phyloP scores from a whole-genome alignment of 2,329 filamentous ascomycete genomes.

The Exophiala lecanii-corni region DNA sequence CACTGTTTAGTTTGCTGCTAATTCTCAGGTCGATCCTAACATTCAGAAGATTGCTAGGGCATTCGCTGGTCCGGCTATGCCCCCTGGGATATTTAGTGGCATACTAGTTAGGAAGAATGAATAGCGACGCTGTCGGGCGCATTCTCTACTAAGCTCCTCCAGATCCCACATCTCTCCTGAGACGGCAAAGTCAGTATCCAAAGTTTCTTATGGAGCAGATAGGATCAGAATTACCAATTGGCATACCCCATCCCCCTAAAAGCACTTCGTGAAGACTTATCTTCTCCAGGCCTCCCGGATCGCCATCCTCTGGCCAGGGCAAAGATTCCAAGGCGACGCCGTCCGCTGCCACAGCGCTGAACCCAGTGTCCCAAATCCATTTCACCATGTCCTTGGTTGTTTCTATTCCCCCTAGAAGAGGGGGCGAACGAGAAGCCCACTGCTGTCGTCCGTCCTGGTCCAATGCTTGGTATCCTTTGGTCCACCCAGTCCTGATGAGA shows the following conservation, averaged over 20 bases:
- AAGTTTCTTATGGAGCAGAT: background rate
- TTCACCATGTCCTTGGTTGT: constrained; percentile 28
- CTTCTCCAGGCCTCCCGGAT: background rate
- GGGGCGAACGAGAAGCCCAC: background rate
- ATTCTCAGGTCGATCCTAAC: no score
- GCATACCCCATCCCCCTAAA: constrained; percentile 26
- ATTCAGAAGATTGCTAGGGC: constrained; percentile 21
- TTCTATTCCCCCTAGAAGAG: background rate
- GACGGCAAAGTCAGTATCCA: no score
- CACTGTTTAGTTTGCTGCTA: no score
- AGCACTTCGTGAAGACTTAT: constrained; percentile 15
- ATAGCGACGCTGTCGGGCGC: constrained; percentile 31
- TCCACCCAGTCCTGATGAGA: constrained; percentile 52
- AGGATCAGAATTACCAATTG: constrained; percentile 18
- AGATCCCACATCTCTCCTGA: constrained; percentile 30
- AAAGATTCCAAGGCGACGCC: constrained; percentile 26
- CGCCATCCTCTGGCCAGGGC: background rate
- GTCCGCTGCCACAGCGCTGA: constrained; percentile 31
- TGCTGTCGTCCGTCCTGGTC: background rate
- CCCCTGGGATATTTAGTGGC: constrained; percentile 20
- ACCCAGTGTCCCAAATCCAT: constrained; percentile 32
- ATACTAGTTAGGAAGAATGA: constrained; percentile 45
- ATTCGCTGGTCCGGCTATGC: constrained; percentile 21
- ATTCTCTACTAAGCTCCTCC: constrained; percentile 34
- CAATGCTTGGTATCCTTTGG: background rate